Evolutionary conservation across 306 rosid species (phyloP).

Genomic region (Oxytropis ochrocephala): DNA sequence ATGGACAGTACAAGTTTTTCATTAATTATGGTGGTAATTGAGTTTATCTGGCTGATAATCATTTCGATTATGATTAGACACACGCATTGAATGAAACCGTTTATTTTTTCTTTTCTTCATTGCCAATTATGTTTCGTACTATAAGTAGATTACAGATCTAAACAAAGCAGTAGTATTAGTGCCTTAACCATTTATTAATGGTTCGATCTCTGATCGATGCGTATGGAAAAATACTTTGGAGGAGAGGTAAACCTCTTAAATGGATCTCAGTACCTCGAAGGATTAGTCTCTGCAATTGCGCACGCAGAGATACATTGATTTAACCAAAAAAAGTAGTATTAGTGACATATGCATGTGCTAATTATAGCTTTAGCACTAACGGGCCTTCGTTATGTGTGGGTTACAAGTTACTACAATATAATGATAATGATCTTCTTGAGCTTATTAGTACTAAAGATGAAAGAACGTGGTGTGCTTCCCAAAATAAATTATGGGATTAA

Average conservation of each 20-base stretch:
- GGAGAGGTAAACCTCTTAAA: no score
- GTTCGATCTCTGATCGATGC: no score
- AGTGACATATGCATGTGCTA: conserved; percentile 24
- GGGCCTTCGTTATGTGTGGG: conserved; percentile 7
- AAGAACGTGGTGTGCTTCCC: conserved; percentile 40
- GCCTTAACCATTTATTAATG: no score
- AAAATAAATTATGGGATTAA: conserved; percentile 23
- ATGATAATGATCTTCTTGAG: conserved; percentile 5
- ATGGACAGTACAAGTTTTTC: not conserved
- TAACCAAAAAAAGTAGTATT: no score
- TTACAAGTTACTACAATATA: not conserved
- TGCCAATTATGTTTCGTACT: not conserved
- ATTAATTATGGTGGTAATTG: conserved; percentile 11
- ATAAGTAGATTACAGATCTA: not conserved
- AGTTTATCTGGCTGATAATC: not conserved
- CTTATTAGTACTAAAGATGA: not conserved
- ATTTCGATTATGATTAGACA: not conserved
- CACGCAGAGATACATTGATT: no score
- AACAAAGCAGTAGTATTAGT: not conserved
- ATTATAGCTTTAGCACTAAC: conserved; percentile 7
- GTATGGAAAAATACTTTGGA: no score
- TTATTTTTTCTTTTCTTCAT: not conserved
- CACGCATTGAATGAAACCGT: not conserved
- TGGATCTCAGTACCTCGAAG: no score
- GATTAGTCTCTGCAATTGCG: no score